phyloP scores from a whole-genome alignment of 768 basidiomycete species.

The Cystobasidium onofrii region DNA sequence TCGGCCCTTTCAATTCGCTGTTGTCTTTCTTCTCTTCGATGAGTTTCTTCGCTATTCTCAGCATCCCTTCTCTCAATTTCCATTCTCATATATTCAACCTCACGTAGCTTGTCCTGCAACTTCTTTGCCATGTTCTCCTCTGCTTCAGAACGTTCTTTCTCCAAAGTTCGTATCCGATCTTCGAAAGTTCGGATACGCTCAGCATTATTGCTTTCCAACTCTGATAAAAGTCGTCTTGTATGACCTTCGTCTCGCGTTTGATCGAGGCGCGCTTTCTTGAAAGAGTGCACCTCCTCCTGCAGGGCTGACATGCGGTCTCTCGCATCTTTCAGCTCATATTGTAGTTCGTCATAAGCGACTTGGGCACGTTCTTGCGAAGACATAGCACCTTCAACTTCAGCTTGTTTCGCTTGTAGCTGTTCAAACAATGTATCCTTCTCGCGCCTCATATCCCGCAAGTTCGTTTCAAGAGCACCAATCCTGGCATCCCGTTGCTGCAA shows the following conservation, averaged over 20 bases:
- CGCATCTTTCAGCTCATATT: slow-evolving; percentile 75
- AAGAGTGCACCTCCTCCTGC: slow-evolving; percentile 44
- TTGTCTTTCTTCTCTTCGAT: slow-evolving; percentile 55
- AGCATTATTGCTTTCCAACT: slow-evolving; percentile 78
- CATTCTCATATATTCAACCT: slow-evolving; percentile 41
- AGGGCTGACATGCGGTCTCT: slow-evolving; percentile 64
- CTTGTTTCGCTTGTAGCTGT: slow-evolving; percentile 75
- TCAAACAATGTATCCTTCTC: slow-evolving; percentile 80
- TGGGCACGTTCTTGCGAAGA: slow-evolving; percentile 66
- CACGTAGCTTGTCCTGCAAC: slow-evolving; percentile 47
- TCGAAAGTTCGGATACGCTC: slow-evolving; percentile 86
- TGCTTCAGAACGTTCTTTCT: slow-evolving; percentile 74
- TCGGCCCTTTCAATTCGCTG: slow-evolving; percentile 54
- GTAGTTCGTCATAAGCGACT: slow-evolving; percentile 70
- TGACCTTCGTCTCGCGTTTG: slow-evolving; percentile 48
- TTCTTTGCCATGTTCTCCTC: slow-evolving; percentile 86
- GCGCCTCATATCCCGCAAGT: slow-evolving; percentile 58
- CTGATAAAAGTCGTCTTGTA: slow-evolving; percentile 67
- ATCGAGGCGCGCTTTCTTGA: slow-evolving; percentile 60
- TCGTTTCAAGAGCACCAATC: slow-evolving; percentile 62
- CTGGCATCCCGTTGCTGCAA: slow-evolving; percentile 55
- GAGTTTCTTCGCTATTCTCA: slow-evolving; percentile 37
- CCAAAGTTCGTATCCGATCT: slow-evolving; percentile 56
- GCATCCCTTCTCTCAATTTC: slow-evolving; percentile 38
- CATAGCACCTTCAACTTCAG: slow-evolving; percentile 75